Evolutionary conservation across 176 grass and related monocot genomes (phyloP).

Genomic region (Echinochloa phyllopogon): DNA sequence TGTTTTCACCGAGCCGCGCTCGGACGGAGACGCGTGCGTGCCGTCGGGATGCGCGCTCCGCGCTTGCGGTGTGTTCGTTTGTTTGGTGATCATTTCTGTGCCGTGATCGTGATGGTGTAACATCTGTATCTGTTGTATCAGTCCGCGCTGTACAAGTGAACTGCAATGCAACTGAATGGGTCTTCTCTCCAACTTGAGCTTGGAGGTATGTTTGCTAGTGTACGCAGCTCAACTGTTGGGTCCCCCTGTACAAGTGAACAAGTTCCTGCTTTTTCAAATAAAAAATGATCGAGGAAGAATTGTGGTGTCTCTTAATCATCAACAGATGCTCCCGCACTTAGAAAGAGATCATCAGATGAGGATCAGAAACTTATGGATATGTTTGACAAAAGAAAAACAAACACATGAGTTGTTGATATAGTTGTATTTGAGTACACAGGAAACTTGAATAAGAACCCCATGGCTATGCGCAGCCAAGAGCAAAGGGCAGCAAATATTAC

Average conservation of each 20-base stretch:
- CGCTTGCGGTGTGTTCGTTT: too few relatives aligned
- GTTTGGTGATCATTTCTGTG: too few relatives aligned
- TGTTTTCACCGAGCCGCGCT: too few relatives aligned
- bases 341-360: neutral
- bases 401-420: neutral
- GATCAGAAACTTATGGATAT: too few relatives aligned
- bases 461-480: neutral
- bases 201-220: neutral
- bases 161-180: neutral
- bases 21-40: too few relatives aligned
- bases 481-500: neutral
- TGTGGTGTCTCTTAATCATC: neutral
- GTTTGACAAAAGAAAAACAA: too few relatives aligned
- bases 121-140: too few relatives aligned
- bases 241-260: too few relatives aligned
- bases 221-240: neutral
- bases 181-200: neutral
- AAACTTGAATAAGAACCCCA: neutral
- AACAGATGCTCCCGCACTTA: neutral
- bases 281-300: neutral
- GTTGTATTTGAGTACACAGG: neutral
- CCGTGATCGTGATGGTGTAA: too few relatives aligned
- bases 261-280: neutral
- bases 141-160: neutral
- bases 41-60: too few relatives aligned